Evolutionary conservation across 164 flowering plant genomes (phyloP).

Genomic region (Annona cherimola): DNA sequence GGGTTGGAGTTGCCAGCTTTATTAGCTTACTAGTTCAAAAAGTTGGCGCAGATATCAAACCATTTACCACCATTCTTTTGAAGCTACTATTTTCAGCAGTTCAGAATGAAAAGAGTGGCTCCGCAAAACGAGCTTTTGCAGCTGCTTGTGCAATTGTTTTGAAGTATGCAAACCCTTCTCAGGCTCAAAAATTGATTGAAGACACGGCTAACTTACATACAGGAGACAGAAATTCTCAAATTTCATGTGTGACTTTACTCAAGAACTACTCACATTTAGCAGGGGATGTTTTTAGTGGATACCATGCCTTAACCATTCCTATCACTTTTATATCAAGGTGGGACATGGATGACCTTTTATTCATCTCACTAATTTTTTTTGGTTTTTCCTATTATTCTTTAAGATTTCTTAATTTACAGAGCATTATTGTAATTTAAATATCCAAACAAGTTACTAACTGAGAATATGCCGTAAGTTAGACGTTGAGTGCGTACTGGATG

Average conservation of each 20-base stretch:
- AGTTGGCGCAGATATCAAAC: constrained; percentile 69
- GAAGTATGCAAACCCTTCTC: constrained; percentile 61
- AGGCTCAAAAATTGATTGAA: constrained; percentile 75
- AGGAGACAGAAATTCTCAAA: constrained; percentile 75
- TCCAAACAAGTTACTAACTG: background rate
- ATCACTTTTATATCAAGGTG: constrained; percentile 77
- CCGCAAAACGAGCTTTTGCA: constrained; percentile 89
- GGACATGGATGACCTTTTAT: constrained; percentile 1
- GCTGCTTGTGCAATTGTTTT: constrained; percentile 74
- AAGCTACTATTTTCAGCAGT: constrained; percentile 75
- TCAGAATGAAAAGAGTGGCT: constrained; percentile 70
- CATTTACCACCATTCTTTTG: constrained; percentile 57
- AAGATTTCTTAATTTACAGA: background rate
- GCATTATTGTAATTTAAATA: background rate
- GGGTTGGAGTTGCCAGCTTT: constrained; percentile 96
- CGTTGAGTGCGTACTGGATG: too few species aligned
- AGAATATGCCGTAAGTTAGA: too few species aligned
- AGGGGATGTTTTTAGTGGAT: constrained; percentile 63
- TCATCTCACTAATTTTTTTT: background rate
- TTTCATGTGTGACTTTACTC: constrained; percentile 74
- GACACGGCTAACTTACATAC: constrained; percentile 72
- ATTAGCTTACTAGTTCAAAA: constrained; percentile 74
- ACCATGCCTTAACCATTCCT: constrained; percentile 57
- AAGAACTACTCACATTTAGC: constrained; percentile 66
- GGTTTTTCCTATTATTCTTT: background rate